Conservation (phyloP, 1,139 yeast genomes). For the Meyerozyma athensensis region DNA sequence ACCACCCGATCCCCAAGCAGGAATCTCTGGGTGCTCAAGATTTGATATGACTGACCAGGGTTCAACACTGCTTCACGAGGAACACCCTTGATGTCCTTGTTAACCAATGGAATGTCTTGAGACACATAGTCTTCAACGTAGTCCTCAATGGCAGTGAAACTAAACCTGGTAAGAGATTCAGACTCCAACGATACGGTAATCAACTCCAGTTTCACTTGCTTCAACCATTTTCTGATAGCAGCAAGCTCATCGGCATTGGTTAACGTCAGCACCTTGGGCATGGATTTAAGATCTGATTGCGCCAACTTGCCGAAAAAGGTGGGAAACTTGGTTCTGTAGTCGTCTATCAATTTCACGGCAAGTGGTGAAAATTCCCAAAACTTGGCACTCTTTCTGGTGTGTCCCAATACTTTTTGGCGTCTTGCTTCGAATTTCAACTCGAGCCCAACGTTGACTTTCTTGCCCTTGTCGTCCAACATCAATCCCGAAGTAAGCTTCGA, state of each 20-base stretch:
- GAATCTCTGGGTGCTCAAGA: conserved; percentile 72
- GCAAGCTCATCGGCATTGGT: conserved; percentile 30
- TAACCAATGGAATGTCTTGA: conserved; percentile 37
- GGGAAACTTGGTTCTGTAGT: conserved; percentile 61
- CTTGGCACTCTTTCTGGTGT: conserved; percentile 53
- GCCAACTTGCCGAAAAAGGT: conserved; percentile 46
- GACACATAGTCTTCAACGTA: conserved; percentile 47
- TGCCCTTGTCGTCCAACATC: conserved; percentile 50
- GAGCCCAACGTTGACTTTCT: conserved; percentile 70
- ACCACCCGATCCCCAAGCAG: conserved; percentile 86
- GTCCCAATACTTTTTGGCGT: conserved; percentile 83
- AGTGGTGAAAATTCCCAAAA: conserved; percentile 84
- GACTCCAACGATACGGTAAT: conserved; percentile 70
- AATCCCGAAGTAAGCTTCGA: conserved; percentile 75
- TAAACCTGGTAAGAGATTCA: conserved; percentile 67
- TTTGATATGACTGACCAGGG: conserved; percentile 68
- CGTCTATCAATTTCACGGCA: conserved; percentile 62
- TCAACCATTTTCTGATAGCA: conserved; percentile 54
- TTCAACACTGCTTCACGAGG: conserved; percentile 82
- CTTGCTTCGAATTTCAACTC: conserved; percentile 79
- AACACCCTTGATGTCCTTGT: conserved; percentile 69
- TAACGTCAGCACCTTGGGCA: conserved; percentile 25
- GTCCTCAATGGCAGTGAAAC: conserved; percentile 66
- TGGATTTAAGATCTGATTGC: conserved; percentile 17
- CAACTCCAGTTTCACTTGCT: conserved; percentile 49